Conservation (phyloP, 1,139 yeast species). For the Lodderomyces jiufengensis region DNA sequence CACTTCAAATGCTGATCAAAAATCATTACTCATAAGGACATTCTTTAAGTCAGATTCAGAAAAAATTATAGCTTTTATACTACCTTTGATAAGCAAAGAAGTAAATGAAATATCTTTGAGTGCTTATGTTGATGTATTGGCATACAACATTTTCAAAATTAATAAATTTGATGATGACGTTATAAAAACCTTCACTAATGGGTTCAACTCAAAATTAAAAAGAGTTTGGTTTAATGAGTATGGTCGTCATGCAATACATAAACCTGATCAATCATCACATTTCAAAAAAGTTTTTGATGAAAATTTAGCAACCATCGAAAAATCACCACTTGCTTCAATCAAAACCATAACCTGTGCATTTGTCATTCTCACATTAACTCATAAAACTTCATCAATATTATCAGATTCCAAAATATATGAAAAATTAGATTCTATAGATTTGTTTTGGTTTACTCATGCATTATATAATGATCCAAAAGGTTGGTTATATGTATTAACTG, state of each 20-base stretch:
- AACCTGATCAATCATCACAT: slow-evolving; percentile 2
- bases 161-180: slow-evolving; percentile 14
- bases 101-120: slow-evolving; percentile 64
- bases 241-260: slow-evolving; percentile 25
- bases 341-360: slow-evolving; percentile 50
- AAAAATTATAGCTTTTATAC: slow-evolving; percentile 40
- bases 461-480: slow-evolving; percentile 31
- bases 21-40: slow-evolving; percentile 25
- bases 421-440: slow-evolving; percentile 47
- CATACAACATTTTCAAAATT: slow-evolving; percentile 25
- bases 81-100: slow-evolving; percentile 63
- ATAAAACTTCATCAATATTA: slow-evolving; percentile 22
- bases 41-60: slow-evolving; percentile 24
- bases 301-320: slow-evolving; percentile 41
- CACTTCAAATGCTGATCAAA: slow-evolving; percentile 67
- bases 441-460: slow-evolving; percentile 50
- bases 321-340: slow-evolving; percentile 47
- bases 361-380: slow-evolving; percentile 23
- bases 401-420: slow-evolving; percentile 45
- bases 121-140: slow-evolving; percentile 49
- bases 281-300: slow-evolving; percentile 13
- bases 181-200: slow-evolving; percentile 24
- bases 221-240: slow-evolving; percentile 65
- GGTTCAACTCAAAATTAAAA: slow-evolving; percentile 61
- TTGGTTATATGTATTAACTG: slow-evolving; percentile 42